Percentiles rank a stretch among this genome's conserved stretches.
These are phyloP conservation scores for Sambucus nigra DNA, from an alignment of 129 eudicot genomes.

Conservation along the genomic window DNA sequence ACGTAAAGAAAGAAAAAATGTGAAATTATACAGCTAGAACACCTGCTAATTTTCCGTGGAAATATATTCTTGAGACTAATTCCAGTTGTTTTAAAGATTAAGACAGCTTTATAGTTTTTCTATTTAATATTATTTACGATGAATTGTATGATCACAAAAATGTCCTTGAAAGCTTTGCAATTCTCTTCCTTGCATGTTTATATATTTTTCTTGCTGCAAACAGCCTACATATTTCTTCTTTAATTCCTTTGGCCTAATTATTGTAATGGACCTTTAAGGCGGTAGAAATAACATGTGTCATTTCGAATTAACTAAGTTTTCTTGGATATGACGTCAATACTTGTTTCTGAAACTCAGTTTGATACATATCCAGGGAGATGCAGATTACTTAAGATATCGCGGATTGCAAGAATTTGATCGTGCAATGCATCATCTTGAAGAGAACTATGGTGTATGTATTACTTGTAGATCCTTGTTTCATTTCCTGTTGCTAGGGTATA, in stretches of 20 bases:
- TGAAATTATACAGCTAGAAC: no score
- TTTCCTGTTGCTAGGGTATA: background rate
- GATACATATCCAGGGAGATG: slow-evolving; percentile 69
- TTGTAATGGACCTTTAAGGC: background rate
- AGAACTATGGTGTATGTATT: slow-evolving; percentile 62
- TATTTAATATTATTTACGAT: background rate
- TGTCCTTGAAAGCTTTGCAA: background rate
- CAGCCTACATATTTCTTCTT: background rate
- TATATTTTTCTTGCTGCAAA: background rate
- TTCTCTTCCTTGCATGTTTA: background rate
- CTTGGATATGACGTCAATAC: background rate
- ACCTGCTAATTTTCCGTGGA: no score
- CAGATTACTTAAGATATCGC: slow-evolving; percentile 70
- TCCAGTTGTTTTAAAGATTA: no score
- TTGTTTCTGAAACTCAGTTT: slow-evolving; percentile 7
- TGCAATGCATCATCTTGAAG: slow-evolving; percentile 98
- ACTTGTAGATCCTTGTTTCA: background rate
- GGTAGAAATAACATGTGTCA: background rate
- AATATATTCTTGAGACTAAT: no score
- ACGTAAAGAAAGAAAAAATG: no score
- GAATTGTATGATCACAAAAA: background rate
- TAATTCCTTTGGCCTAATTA: background rate
- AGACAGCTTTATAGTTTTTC: no score
- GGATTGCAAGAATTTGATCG: slow-evolving; percentile 95
- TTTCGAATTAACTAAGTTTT: background rate